Evolutionary conservation across 176 grass and related monocot genomes (phyloP).

Genomic region (Triticum urartu): DNA sequence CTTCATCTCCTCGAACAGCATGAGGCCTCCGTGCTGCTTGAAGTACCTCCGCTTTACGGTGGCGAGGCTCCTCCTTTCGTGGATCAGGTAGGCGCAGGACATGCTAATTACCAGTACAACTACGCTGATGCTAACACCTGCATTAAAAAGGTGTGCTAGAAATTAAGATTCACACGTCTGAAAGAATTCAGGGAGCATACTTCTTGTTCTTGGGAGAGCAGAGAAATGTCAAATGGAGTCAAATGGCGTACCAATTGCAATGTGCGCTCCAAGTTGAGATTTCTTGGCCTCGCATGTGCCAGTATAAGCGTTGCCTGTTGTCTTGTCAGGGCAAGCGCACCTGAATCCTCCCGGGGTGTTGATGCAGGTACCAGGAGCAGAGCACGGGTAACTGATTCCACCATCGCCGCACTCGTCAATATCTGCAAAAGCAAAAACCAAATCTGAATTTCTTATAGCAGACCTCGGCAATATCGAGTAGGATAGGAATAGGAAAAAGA

Average conservation of each 20-base stretch:
- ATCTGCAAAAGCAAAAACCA: conserved; percentile 39
- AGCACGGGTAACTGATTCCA: conserved; percentile 28
- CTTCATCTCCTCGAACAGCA: conserved; percentile 19
- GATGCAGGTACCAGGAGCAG: conserved; percentile 32
- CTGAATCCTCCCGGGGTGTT: conserved; percentile 41
- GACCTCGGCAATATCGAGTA: not conserved
- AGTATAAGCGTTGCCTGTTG: not conserved
- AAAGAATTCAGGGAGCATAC: not conserved
- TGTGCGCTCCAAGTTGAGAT: not conserved
- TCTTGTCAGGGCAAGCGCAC: conserved; percentile 29
- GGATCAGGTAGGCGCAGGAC: not conserved
- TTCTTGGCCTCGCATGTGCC: not conserved
- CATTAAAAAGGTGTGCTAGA: not conserved
- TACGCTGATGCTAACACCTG: conserved; percentile 2
- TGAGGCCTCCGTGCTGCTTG: conserved; percentile 8
- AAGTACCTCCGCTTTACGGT: not conserved
- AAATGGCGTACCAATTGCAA: not conserved
- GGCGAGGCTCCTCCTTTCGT: conserved; percentile 10
- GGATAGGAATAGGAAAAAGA: not conserved
- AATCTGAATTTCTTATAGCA: not conserved
- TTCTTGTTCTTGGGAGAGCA: not conserved
- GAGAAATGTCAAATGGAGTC: not conserved
- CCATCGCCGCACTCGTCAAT: conserved; percentile 44
- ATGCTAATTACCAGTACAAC: not conserved
- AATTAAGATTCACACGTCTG: not conserved